Evolutionary conservation across 2,329 filamentous ascomycete species (phyloP).

Genomic region (Dothideomycetes sp.): DNA sequence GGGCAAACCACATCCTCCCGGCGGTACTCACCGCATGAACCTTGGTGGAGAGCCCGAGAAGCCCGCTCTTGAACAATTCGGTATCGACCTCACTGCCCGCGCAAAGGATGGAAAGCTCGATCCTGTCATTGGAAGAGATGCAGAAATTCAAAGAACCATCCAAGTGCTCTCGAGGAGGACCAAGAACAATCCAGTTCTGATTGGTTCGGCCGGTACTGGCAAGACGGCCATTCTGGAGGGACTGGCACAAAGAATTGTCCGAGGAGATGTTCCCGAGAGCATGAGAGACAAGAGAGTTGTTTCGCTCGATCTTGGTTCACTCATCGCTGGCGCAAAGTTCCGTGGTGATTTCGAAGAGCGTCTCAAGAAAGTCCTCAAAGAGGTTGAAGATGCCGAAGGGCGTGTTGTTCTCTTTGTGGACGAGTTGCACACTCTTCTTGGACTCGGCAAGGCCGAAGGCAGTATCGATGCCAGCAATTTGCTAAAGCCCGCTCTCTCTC

Average conservation of each 20-base stretch:
- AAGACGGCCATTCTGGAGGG: slow-evolving; percentile 93
- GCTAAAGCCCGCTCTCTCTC: slow-evolving; percentile 83
- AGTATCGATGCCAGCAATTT: slow-evolving; percentile 95
- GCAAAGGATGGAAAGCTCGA: slow-evolving; percentile 87
- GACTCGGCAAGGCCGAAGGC: slow-evolving; percentile 88
- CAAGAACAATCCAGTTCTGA: slow-evolving; percentile 94
- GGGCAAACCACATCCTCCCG: slow-evolving; percentile 71
- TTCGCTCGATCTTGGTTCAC: slow-evolving; percentile 74
- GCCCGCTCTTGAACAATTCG: slow-evolving; percentile 80
- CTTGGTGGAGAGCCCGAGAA: slow-evolving; percentile 69
- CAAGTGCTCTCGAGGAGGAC: slow-evolving; percentile 87
- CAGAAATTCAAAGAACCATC: slow-evolving; percentile 87
- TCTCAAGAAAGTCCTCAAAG: slow-evolving; percentile 79
- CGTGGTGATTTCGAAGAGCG: slow-evolving; percentile 93
- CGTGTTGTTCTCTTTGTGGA: slow-evolving; percentile 92
- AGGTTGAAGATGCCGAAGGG: slow-evolving; percentile 82
- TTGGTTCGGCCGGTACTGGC: slow-evolving; percentile 80
- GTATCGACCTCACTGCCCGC: slow-evolving; percentile 76
- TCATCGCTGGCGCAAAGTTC: slow-evolving; percentile 94
- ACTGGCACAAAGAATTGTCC: slow-evolving; percentile 78
- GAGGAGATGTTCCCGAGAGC: slow-evolving; percentile 88
- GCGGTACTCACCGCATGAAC: slow-evolving; percentile 91
- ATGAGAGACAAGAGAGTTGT: slow-evolving; percentile 92
- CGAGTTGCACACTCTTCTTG: slow-evolving; percentile 83
- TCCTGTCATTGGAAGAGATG: slow-evolving; percentile 86